Percentiles rank a stretch among this genome's conserved stretches.
These are phyloP conservation scores for Raphanus hybrid DNA, from an alignment of 441 rosid genomes.

Conservation along the genomic window DNA sequence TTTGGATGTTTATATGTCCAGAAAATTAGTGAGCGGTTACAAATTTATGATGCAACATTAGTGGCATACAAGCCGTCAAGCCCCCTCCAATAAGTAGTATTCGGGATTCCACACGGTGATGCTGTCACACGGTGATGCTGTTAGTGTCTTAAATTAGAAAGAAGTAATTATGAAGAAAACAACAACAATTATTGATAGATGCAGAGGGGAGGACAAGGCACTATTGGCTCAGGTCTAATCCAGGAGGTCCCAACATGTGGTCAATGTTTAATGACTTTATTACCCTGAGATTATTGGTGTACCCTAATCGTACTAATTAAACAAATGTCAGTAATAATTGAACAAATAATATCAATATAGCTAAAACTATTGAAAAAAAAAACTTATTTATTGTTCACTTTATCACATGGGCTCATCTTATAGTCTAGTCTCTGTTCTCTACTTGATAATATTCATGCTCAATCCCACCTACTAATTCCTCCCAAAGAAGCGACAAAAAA, in stretches of 20 bases:
- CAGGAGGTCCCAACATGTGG: constrained; percentile 40
- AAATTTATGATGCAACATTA: neutral
- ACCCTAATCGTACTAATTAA: constrained; percentile 41
- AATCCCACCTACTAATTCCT: constrained; percentile 36
- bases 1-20: no score
- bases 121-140: no score
- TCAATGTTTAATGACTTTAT: constrained; percentile 30
- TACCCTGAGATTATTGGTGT: constrained; percentile 38
- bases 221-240: constrained; percentile 35
- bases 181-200: constrained; percentile 36
- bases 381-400: constrained; percentile 13
- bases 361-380: neutral
- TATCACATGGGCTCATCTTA: constrained; percentile 36
- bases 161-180: constrained; percentile 29
- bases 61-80: neutral
- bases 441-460: constrained; percentile 14
- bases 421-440: constrained; percentile 21
- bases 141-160: constrained; percentile 25
- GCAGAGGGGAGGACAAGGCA: constrained; percentile 29
- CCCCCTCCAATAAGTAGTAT: neutral
- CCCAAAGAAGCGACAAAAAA: constrained; percentile 28
- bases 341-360: constrained; percentile 12
- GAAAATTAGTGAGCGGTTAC: no score
- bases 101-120: neutral
- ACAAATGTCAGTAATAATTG: constrained; percentile 33